These are phyloP conservation scores for Echium plantagineum DNA, from an alignment of 257 asterid genomes.

Conservation along the genomic window DNA sequence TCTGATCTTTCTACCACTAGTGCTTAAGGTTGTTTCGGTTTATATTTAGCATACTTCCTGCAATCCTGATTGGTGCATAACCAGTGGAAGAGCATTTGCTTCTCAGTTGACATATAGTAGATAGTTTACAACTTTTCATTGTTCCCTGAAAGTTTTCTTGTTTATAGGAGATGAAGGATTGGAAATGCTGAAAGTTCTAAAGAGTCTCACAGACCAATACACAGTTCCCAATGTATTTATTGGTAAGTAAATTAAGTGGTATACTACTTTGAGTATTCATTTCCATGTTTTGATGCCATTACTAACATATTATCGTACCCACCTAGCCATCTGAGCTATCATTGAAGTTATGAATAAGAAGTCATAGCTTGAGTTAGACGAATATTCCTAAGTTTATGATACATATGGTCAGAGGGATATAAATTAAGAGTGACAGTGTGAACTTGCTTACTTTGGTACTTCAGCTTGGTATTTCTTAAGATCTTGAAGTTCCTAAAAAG, in stretches of 20 bases:
- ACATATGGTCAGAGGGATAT: not conserved
- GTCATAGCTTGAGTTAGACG: not conserved
- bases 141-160: not conserved
- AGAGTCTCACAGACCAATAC: slow-evolving; percentile 73
- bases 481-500: not conserved
- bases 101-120: not conserved
- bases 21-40: not conserved
- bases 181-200: slow-evolving; percentile 64
- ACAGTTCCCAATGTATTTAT: slow-evolving; percentile 95
- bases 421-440: not conserved
- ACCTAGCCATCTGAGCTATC: not conserved
- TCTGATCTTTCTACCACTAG: not conserved
- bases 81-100: not conserved
- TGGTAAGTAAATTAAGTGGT: slow-evolving; percentile 33
- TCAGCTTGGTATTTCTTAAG: not conserved
- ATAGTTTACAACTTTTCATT: no score
- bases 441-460: not conserved
- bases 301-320: not conserved
- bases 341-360: no score
- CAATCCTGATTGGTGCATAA: not conserved
- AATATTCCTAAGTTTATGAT: not conserved
- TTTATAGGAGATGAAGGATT: slow-evolving; percentile 76
- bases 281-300: not conserved
- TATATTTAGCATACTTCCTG: not conserved
- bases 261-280: not conserved